Conservation (phyloP, 1,284 basidiomycete genomes). For the Ustilago sp. region DNA sequence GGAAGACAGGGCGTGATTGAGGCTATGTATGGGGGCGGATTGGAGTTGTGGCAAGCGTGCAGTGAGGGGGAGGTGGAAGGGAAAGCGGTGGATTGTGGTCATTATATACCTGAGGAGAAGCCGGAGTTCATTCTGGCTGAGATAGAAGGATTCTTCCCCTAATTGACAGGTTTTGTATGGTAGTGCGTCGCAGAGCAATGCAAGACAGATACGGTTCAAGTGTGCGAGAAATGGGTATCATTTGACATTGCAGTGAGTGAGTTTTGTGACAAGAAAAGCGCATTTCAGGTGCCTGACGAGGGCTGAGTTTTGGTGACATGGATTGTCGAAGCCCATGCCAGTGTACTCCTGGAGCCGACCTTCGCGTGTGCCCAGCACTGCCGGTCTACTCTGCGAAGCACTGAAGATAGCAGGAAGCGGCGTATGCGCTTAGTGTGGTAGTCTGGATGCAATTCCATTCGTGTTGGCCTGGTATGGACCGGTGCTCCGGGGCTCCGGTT, state of each 20-base stretch:
- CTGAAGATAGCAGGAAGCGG: background rate
- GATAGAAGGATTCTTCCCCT: constrained; percentile 32
- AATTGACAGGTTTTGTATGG: background rate
- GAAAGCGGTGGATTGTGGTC: constrained; percentile 64
- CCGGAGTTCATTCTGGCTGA: constrained; percentile 54
- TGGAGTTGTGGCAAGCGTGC: constrained; percentile 66
- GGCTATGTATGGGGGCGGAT: constrained; percentile 51
- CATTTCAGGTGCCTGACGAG: background rate
- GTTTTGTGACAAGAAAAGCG: background rate
- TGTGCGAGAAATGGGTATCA: background rate
- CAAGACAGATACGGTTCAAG: background rate
- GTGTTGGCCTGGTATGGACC: background rate
- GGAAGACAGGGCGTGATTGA: constrained; percentile 69
- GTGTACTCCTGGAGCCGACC: background rate
- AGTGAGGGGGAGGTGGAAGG: constrained; percentile 58
- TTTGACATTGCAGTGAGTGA: background rate
- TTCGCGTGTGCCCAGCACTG: background rate
- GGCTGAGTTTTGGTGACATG: background rate
- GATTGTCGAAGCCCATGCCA: background rate
- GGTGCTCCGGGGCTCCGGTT: background rate
- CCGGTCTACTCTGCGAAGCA: background rate
- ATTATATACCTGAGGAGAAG: constrained; percentile 70
- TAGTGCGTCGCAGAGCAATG: too few relatives aligned
- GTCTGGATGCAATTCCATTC: background rate
- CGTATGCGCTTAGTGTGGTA: background rate